Base-by-base conservation (phyloP, 129 eudicot species). In the Scalesia atractyloides region DNA sequence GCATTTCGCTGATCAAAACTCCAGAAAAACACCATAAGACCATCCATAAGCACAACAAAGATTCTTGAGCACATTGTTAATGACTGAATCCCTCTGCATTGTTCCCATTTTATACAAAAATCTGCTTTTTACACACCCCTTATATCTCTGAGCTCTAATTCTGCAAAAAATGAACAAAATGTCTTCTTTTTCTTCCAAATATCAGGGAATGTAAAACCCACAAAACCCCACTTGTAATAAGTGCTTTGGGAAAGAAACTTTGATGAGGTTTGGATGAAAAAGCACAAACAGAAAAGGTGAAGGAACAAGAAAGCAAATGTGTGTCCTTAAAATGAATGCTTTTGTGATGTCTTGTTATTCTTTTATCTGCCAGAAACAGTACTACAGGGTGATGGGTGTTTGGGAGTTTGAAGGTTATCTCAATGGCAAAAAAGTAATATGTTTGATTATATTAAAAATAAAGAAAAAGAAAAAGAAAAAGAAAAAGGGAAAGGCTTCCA, bases 21-120 rank as follows among this genome's bases (percentile, higher is more conserved):
- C 91, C 97, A 90, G 44, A 90, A 85, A 85, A 79, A 85, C 84
- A 61, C 87, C 97, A 83, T 87, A 90, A 79, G 82, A 85, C 89
- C 94, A 90, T 69, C 97, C 97, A 83, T 74, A 58, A 58, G 70
- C 77, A 62, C 80, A 69, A 24, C 89, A 90, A n/a, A 90, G 81
- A 72, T 48, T 74, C 84, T 75, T 78, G 13, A 90, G 87, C 17
- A 64, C 82, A 44, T 83, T 75, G 46, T 67, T 76, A 12, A 81
- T 16, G 67, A 70, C 52, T 17, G 88, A 80, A 63, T 73, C 83
- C 41, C 72, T 66, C 9, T 77, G 69, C 34, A 50, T 63, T 44
- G 78, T 59, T 60, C 20, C 66, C 89, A 80, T 80, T 85, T 78
- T 44, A 53, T 50, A 30, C 73, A 52, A 34, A 34, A 67, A 69